Evolutionary conservation across 2,329 filamentous ascomycete species (phyloP).

Genomic region (Cryphonectria carpinicola): DNA sequence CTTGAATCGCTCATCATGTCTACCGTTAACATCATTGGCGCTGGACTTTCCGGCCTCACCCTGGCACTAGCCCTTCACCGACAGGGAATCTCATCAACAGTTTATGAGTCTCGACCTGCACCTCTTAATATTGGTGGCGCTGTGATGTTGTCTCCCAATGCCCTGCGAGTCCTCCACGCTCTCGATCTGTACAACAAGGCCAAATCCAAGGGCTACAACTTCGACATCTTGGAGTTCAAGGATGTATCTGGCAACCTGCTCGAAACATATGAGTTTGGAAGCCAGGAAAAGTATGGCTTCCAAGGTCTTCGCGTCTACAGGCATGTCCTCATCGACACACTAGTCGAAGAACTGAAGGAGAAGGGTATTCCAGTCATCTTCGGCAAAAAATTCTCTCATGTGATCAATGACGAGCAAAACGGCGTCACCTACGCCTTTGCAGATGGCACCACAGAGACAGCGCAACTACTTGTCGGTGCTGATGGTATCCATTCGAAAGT

Average conservation of each 20-base stretch:
- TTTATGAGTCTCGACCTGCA: constrained; percentile 55
- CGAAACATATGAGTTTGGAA: constrained; percentile 53
- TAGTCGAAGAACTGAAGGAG: constrained; percentile 46
- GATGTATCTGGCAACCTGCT: constrained; percentile 39
- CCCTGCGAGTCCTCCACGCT: constrained; percentile 55
- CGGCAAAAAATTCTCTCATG: constrained; percentile 49
- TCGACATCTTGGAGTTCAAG: constrained; percentile 53
- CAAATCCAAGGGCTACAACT: constrained; percentile 51
- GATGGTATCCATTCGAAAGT: constrained; percentile 65
- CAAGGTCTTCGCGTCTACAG: constrained; percentile 58
- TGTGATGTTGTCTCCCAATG: constrained; percentile 64
- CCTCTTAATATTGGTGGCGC: constrained; percentile 56
- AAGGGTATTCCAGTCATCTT: constrained; percentile 49
- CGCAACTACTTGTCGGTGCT: constrained; percentile 55
- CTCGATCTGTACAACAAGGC: constrained; percentile 54
- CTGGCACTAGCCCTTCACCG: constrained; percentile 59
- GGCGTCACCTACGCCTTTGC: constrained; percentile 51
- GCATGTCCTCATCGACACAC: constrained; percentile 51
- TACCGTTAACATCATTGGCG: constrained; percentile 11
- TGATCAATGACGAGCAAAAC: constrained; percentile 45
- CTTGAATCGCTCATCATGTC: neutral
- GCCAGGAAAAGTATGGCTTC: constrained; percentile 53
- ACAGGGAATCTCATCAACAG: constrained; percentile 50
- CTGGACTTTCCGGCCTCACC: constrained; percentile 47
- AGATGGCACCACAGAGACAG: constrained; percentile 46